Conservation (phyloP, 805 yeast species). For the Saccharomyces mikatae region DNA sequence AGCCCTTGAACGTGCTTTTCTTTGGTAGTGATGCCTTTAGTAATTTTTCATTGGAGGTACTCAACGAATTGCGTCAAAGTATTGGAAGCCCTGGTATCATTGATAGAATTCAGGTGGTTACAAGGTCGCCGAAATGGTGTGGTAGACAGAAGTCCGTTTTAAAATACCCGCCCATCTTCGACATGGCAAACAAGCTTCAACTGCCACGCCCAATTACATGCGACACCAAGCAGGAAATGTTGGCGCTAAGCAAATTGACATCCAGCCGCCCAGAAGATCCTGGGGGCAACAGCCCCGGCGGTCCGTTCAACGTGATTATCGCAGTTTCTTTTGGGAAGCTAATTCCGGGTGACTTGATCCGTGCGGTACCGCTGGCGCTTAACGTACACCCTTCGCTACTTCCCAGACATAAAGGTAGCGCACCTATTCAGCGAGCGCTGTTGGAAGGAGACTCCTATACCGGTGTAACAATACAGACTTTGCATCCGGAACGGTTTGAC, state of each 20-base stretch:
- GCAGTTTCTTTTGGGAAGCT: slow-evolving; percentile 88
- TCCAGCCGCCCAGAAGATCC: slow-evolving; percentile 26
- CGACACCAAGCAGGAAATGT: slow-evolving; percentile 18
- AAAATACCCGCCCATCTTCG: slow-evolving; percentile 48
- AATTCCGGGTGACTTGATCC: slow-evolving; percentile 58
- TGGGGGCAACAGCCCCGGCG: background rate
- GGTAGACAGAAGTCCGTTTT: slow-evolving; percentile 48
- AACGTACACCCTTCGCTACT: slow-evolving; percentile 90
- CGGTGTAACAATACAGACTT: slow-evolving; percentile 83
- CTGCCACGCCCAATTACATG: slow-evolving; percentile 24
- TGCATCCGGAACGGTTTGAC: slow-evolving; percentile 85
- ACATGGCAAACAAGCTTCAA: slow-evolving; percentile 29
- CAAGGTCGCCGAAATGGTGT: slow-evolving; percentile 53
- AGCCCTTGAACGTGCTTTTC: slow-evolving; percentile 43
- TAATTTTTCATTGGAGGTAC: slow-evolving; percentile 40
- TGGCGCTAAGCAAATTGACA: slow-evolving; percentile 9
- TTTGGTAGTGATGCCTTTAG: slow-evolving; percentile 78
- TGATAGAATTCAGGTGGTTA: slow-evolving; percentile 47
- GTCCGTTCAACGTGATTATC: slow-evolving; percentile 47
- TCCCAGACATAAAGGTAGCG: slow-evolving; percentile 78
- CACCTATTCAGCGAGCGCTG: slow-evolving; percentile 79
- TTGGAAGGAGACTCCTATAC: slow-evolving; percentile 53
- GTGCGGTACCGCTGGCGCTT: slow-evolving; percentile 46
- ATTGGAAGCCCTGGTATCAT: slow-evolving; percentile 11
- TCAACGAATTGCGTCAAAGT: slow-evolving; percentile 22